Conservation (phyloP, 495 filamentous ascomycete genomes). For the Neurospora sp. region DNA sequence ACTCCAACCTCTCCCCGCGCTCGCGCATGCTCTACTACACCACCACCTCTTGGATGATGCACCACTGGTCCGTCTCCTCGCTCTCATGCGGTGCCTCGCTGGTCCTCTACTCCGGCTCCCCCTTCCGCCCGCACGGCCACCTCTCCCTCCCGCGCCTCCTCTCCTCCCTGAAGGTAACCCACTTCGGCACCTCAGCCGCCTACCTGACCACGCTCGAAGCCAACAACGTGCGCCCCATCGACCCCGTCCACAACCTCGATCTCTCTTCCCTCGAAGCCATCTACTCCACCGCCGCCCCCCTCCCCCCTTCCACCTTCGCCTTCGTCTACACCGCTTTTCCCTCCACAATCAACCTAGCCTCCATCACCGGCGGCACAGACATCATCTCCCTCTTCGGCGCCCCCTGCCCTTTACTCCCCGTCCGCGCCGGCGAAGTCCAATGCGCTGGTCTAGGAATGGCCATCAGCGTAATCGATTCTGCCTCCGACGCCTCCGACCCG, state of each 20-base stretch:
- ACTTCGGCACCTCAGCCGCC: slow-evolving; percentile 87
- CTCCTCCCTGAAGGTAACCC: slow-evolving; percentile 52
- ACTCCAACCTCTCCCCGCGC: slow-evolving; percentile 54
- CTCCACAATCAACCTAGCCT: slow-evolving; percentile 62
- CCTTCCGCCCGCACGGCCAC: slow-evolving; percentile 51
- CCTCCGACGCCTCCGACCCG: slow-evolving; percentile 26
- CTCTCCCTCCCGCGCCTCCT: slow-evolving; percentile 33
- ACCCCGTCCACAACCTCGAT: slow-evolving; percentile 34
- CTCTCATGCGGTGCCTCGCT: slow-evolving; percentile 71
- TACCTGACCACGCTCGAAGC: slow-evolving; percentile 90
- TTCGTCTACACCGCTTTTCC: slow-evolving; percentile 81
- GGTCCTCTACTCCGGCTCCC: slow-evolving; percentile 81
- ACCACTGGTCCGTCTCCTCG: slow-evolving; percentile 85
- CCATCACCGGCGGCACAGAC: slow-evolving; percentile 84
- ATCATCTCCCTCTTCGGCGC: slow-evolving; percentile 91
- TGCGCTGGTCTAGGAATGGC: slow-evolving; percentile 87
- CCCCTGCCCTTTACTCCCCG: slow-evolving; percentile 75
- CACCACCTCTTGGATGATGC: slow-evolving; percentile 96
- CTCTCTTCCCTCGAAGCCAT: slow-evolving; percentile 60
- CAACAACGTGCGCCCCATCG: slow-evolving; percentile 53
- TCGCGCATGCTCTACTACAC: slow-evolving; percentile 63
- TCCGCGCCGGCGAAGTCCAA: slow-evolving; percentile 83
- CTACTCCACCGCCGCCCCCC: slow-evolving; percentile 84
- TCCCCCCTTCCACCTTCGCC: slow-evolving; percentile 85
- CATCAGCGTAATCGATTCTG: slow-evolving; percentile 62